Base-by-base conservation (phyloP, 2,329 filamentous ascomycete species). In the Phialocephala sp. region DNA sequence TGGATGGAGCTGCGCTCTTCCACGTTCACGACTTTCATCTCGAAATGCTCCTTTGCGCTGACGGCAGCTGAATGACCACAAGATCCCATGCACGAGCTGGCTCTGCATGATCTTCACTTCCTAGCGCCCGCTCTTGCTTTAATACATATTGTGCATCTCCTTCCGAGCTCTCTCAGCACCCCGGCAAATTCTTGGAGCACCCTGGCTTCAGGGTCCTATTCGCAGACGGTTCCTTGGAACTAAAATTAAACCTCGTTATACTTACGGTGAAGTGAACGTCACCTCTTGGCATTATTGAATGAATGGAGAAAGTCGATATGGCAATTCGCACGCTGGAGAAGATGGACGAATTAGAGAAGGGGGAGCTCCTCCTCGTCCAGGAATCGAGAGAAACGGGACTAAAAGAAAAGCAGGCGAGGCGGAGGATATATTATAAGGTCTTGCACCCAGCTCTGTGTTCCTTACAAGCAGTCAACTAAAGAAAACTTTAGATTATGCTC, bases 11-110 rank as follows among this genome's bases (percentile, higher is more conserved):
- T 57, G 55, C n/a, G 32, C 55, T 20, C 24, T 35, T 22, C 55
- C 32, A 57, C 55, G 24, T 54, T 54, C 15, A 11, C 22, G 8
- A 54, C 18, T 27, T 3, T 35, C 22, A 32, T 9, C 24, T 54
- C 14, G 11, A 35, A 32, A 54, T 39, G 55, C n/a, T 14, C 39
- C 14, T 56, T 41, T 14, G n/a, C 41, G 37, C 37, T 18, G 24
- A 36, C 35, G 20, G 52, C 60, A 63, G 15, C 24, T 58, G 52
- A 32, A 18, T 41, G 18, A 47, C 36, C 27, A 35, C 47, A 50
- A 12, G n/a, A 54, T 20, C 41, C 60, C 66, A 65, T 69, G 69
- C 65, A 70, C 27, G 68, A 70, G 68, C 69, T 18, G 69, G 69
- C 69, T 70, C 68, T 68, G 68, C 65, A 69, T 67, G 54, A 66